Evolutionary conservation across 192 early-diverging fungal genomes (phyloP), one percentile per base, ranked within the genome.

Genomic region (Backusella tuberculispora): DNA sequence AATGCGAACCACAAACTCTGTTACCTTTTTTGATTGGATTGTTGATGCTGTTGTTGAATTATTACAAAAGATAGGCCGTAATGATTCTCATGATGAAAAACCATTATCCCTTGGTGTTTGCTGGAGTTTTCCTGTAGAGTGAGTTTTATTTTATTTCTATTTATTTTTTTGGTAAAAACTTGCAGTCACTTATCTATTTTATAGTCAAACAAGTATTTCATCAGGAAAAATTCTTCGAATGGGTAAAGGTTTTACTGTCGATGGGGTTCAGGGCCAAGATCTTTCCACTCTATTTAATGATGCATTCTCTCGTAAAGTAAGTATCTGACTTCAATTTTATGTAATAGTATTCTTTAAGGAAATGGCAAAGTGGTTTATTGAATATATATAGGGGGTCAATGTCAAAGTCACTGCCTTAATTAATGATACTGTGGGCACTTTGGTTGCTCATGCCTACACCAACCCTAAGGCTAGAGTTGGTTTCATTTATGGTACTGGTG

Each of bases 361-460:
- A 83, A 88, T 10, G 70, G 88, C 43, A 92, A 94, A 70, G 19
- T 70, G 41, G 12, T 6, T 47, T 26, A 69, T 21, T n/a, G 5
- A 19, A 17, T 50, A 17, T 50, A 19, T 50, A 19, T 73, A 88
- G 81, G 80, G 83, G 8, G 64, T 96, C 72, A 91, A 92, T 46
- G 89, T 94, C 45, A 80, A 83, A 50, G 92, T 98, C 19, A 88
- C 90, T 38, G 97, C 96, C 53, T 88, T 99, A 47, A 91, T 98
- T 70, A 99, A 98, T 86, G 97, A 99, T 81, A 96, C 96, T 9
- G 96, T 98, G 17, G 95, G 96, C 21, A 94, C 95, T 34, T 84
- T 98, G 45, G 85, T 98, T 45, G 90, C 95, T 12, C 89, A 96
- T 75, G 96, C 96, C 42, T 98, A 98, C 84, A 81, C 76, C 15